Conservation (phyloP, 805 yeast genomes). For the Metschnikowia drakensbergensis region DNA sequence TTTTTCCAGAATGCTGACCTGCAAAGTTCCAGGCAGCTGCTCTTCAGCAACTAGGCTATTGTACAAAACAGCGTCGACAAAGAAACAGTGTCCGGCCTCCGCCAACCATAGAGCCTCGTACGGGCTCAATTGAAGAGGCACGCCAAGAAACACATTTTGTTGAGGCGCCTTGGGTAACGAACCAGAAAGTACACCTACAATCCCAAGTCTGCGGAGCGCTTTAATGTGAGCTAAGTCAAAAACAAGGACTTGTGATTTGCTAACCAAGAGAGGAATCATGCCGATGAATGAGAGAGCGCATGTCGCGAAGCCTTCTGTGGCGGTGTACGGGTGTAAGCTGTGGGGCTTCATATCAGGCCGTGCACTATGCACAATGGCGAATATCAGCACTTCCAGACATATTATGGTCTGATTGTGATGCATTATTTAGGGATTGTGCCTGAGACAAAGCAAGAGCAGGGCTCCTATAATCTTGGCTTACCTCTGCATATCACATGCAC, state of each 20-base stretch:
- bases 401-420: not conserved
- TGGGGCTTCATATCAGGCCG: not conserved
- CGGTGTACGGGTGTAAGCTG: not conserved
- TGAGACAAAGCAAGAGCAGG: not conserved
- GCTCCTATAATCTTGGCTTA: not conserved
- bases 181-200: slow-evolving; percentile 77
- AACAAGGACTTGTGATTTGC: slow-evolving; percentile 42
- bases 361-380: not conserved
- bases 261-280: slow-evolving; percentile 20
- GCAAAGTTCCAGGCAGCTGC: not conserved
- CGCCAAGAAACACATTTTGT: slow-evolving; percentile 80
- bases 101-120: slow-evolving; percentile 75
- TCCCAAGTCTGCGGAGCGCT: slow-evolving; percentile 54
- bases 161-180: slow-evolving; percentile 89
- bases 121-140: slow-evolving; percentile 69
- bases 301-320: not conserved
- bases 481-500: not conserved
- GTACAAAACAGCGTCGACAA: slow-evolving; percentile 40
- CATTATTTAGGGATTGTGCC: not conserved
- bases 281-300: not conserved
- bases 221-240: slow-evolving; percentile 56
- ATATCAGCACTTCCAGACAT: not conserved
- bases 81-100: slow-evolving; percentile 34
- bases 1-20: slow-evolving; percentile 4
- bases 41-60: slow-evolving; percentile 17